Evolutionary conservation across 768 basidiomycete species (phyloP).

Genomic region (Pulveroboletus ravenelii): DNA sequence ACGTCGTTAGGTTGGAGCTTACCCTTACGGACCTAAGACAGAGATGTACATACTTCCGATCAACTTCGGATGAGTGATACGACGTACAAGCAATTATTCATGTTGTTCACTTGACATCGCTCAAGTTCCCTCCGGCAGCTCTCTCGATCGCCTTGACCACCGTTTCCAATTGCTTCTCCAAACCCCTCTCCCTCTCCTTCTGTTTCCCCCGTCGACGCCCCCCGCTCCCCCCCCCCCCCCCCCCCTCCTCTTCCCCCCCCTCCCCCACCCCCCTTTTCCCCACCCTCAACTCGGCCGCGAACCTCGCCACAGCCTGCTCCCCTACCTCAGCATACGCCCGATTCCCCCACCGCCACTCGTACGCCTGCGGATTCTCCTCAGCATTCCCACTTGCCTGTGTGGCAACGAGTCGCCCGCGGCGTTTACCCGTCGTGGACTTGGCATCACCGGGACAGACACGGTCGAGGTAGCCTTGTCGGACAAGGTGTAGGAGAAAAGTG

Average conservation of each 20-base stretch:
- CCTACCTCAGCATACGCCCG: constrained; percentile 80
- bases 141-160: constrained; percentile 24
- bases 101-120: constrained; percentile 30
- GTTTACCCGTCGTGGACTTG: constrained; percentile 44
- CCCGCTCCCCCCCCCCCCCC: not conserved
- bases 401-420: constrained; percentile 50
- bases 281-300: constrained; percentile 76
- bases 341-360: constrained; percentile 86
- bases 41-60: no score
- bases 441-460: constrained; percentile 50
- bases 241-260: constrained; percentile 17
- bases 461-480: constrained; percentile 77
- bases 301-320: constrained; percentile 67
- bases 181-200: constrained; percentile 8
- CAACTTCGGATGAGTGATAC: not conserved
- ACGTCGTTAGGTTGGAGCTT: no score
- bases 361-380: constrained; percentile 25
- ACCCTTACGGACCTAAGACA: no score
- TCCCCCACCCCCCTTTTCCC: constrained; percentile 14
- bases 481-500: constrained; percentile 55
- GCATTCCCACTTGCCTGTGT: constrained; percentile 27
- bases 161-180: constrained; percentile 30
- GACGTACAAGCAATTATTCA: not conserved
- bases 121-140: constrained; percentile 51
- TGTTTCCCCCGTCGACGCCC: constrained; percentile 13